Percentiles rank a stretch among this genome's conserved stretches.
Evolutionary conservation across 1,284 basidiomycete genomes (phyloP).

Genomic region (Volvariella volvacea): DNA sequence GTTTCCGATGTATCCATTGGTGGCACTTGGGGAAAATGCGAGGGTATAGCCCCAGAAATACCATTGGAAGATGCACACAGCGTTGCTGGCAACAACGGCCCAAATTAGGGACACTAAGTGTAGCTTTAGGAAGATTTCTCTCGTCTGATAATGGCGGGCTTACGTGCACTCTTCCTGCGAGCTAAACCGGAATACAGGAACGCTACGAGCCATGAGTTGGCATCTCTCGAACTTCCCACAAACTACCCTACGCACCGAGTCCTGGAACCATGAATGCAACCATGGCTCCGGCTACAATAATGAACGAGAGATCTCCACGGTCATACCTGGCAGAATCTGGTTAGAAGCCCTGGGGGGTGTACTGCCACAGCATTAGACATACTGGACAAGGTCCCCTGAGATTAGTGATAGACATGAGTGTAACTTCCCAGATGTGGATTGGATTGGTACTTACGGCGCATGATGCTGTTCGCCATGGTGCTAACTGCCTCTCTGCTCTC

Average conservation of each 20-base stretch:
- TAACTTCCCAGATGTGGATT: background rate
- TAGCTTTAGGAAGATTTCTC: background rate
- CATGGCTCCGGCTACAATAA: conserved; percentile 74
- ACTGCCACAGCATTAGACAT: background rate
- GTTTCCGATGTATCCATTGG: conserved; percentile 77
- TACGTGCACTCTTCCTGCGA: conserved; percentile 62
- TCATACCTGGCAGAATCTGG: conserved; percentile 39
- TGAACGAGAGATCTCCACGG: conserved; percentile 71
- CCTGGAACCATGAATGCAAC: conserved; percentile 80
- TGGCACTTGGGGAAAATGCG: conserved; percentile 72
- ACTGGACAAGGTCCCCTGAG: background rate
- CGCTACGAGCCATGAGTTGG: conserved; percentile 25
- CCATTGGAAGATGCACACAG: conserved; percentile 87
- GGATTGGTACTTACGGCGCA: background rate
- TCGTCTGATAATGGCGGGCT: conserved; percentile 12
- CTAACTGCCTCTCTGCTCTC: background rate
- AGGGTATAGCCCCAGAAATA: conserved; percentile 83
- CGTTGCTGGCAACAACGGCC: conserved; percentile 66
- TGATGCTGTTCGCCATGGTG: background rate
- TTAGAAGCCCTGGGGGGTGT: background rate
- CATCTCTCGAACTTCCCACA: conserved; percentile 5
- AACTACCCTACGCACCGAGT: conserved; percentile 37
- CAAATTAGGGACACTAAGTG: conserved; percentile 55
- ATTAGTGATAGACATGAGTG: background rate
- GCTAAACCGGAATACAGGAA: conserved; percentile 89